Base-by-base conservation (phyloP, 148 eudicot species). In the Fagopyrum homotropicum region DNA sequence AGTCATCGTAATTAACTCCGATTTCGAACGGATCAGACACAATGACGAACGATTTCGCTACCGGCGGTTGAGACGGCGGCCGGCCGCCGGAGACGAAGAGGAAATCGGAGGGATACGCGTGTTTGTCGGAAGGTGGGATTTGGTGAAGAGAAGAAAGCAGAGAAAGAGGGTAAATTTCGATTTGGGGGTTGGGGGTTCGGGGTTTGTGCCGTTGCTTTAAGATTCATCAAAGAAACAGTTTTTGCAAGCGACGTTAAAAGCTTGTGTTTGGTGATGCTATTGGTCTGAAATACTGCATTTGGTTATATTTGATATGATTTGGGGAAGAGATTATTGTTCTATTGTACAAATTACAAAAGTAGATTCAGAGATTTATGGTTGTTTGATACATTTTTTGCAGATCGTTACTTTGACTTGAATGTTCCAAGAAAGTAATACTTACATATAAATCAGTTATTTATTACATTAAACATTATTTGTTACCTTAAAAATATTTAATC, bases 51-150 rank as follows among this genome's bases (percentile, higher is more conserved):
- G 61, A 17, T 4, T 7, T 5, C 22, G 61, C 17, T 17, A 6
- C 71, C 74, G 74, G 55, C 54, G 43, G 26, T 9, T 45, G 40
- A 47, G 55, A 40, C 73, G 74, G 74, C 74, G 74, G 55, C 54
- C 54, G 54, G 74, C 55, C 74, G 55, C 74, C 74, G 74, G 74
- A 66, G 17, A 55, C 10, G 44, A 43, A 44, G 72, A 19, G 19
- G 72, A 66, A 29, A 15, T 5, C 46, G 2, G 11, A 26, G 69
- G 30, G 69, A 6, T 15, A 8, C 6, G 22, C 4, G 68, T 35
- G 22, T 61, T 61, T 10, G 68, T 57, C 4, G 68, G 68, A 29
- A 61, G 71, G 71, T 66, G 71, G 71, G 9, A 66, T 66, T 66
- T 40, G 71, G 71, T 66, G 17, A 43, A 14, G 71, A 43, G 35